A percentile compares a stretch with the other conserved stretches of the same genome.
Evolutionary conservation across 768 basidiomycete genomes (phyloP).

Genomic region (Cubamyces sp.): DNA sequence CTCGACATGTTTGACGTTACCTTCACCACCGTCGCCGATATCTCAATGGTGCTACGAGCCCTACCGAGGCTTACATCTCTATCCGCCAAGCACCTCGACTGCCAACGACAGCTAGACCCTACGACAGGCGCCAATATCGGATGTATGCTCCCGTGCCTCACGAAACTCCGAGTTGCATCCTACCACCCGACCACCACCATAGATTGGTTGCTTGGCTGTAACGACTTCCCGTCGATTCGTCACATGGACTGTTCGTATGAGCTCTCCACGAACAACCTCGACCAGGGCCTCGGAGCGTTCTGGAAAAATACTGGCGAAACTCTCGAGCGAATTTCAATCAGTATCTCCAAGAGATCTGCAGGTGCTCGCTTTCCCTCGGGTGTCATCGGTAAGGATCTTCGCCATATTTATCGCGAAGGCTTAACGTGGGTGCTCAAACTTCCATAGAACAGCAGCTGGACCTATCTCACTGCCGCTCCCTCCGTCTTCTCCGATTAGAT

Average conservation of each 20-base stretch:
- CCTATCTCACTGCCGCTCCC: slow-evolving; percentile 12
- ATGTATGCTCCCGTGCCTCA: slow-evolving; percentile 4
- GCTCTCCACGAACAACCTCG: background rate
- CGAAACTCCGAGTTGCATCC: background rate
- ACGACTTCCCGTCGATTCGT: slow-evolving; percentile 6
- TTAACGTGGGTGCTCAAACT: background rate
- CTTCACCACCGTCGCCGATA: slow-evolving; percentile 20
- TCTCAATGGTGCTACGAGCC: slow-evolving; percentile 16
- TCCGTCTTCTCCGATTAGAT: slow-evolving; percentile 21
- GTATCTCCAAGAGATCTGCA: slow-evolving; percentile 9
- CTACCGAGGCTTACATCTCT: slow-evolving; percentile 3
- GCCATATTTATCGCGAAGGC: background rate
- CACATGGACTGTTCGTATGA: slow-evolving; percentile 10
- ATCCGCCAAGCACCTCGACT: slow-evolving; percentile 10
- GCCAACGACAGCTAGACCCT: slow-evolving; percentile 9
- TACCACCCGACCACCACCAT: slow-evolving; percentile 4
- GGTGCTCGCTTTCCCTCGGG: background rate
- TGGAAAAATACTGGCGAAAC: slow-evolving; percentile 10
- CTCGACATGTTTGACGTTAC: slow-evolving; percentile 18
- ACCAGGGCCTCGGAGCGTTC: slow-evolving; percentile 13
- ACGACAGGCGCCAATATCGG: background rate
- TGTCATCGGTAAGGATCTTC: slow-evolving; percentile 12
- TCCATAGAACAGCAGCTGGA: slow-evolving; percentile 13
- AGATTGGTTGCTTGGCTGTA: slow-evolving; percentile 15
- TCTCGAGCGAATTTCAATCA: slow-evolving; percentile 10